Evolutionary conservation across 495 filamentous ascomycete species (phyloP).

Genomic region (Aspergillus avenaceus): DNA sequence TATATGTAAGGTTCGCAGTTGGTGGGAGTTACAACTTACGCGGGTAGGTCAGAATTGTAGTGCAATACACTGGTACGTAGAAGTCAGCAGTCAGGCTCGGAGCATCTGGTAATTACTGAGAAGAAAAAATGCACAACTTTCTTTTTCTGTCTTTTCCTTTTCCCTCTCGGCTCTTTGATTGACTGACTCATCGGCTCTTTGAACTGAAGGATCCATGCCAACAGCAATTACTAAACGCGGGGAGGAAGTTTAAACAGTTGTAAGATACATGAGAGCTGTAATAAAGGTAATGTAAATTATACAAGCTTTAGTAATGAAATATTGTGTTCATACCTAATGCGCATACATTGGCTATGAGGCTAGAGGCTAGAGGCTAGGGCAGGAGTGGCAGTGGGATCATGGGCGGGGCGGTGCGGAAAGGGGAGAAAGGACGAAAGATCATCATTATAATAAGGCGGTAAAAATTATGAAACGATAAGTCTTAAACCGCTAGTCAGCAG

Average conservation of each 20-base stretch:
- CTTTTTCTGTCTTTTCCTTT: background rate
- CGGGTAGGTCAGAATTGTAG: background rate
- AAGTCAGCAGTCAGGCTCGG: too few species aligned
- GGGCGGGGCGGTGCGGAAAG: constrained; percentile 18
- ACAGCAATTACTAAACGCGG: constrained; percentile 10
- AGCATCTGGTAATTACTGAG: background rate
- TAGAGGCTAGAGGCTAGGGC: constrained; percentile 8
- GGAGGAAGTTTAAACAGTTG: constrained; percentile 1
- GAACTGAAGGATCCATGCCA: background rate
- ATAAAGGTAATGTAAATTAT: background rate
- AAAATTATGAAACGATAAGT: constrained; percentile 17
- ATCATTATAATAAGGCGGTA: constrained; percentile 9
- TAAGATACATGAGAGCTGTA: background rate
- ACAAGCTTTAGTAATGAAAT: background rate
- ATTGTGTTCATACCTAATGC: too few species aligned
- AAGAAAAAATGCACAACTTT: background rate
- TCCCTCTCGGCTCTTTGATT: too few species aligned
- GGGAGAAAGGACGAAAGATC: constrained; percentile 6
- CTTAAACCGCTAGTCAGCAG: constrained; percentile 12
- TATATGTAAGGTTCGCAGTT: constrained; percentile 1
- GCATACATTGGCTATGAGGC: background rate
- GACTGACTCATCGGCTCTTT: too few species aligned
- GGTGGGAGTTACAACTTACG: background rate
- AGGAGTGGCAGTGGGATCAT: constrained; percentile 17
- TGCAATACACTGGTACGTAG: background rate